A percentile compares a stretch with the other conserved stretches of the same genome.
phyloP scores from a whole-genome alignment of 768 basidiomycete species.

The Lactarius sp. region DNA sequence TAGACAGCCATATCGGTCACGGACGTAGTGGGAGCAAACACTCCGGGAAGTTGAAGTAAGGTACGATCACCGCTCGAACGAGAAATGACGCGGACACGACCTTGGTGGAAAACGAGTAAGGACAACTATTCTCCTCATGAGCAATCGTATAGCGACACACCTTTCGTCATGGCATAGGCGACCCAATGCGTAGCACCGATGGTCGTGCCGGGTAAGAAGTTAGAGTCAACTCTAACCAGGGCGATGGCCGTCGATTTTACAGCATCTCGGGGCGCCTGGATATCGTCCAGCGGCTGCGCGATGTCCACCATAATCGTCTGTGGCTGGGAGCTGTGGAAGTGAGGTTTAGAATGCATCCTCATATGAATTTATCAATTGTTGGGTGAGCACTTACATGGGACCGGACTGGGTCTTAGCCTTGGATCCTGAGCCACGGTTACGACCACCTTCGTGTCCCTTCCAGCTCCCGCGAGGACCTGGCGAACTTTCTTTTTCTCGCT shows the following conservation, averaged over 20 bases:
- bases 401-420: conserved; percentile 49
- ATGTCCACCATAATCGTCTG: conserved; percentile 76
- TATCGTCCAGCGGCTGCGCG: conserved; percentile 62
- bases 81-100: conserved; percentile 84
- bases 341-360: not conserved
- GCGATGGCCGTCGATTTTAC: conserved; percentile 91
- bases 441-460: conserved; percentile 34
- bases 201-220: conserved; percentile 80
- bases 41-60: conserved; percentile 62
- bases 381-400: conserved; percentile 45
- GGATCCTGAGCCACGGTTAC: conserved; percentile 38
- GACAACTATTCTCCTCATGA: not conserved
- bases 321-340: conserved; percentile 45
- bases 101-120: conserved; percentile 31
- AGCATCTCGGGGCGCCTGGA: conserved; percentile 68
- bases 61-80: conserved; percentile 86
- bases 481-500: conserved; percentile 64
- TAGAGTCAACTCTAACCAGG: conserved; percentile 77
- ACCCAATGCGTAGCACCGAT: conserved; percentile 92
- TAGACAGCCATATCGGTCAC: conserved; percentile 85
- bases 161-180: conserved; percentile 88
- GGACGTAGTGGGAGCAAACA: conserved; percentile 57
- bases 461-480: conserved; percentile 52
- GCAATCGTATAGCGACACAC: conserved; percentile 31
- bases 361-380: not conserved